Evolutionary conservation across 2,329 filamentous ascomycete species (phyloP).

Genomic region (Tolypocladium sp.): DNA sequence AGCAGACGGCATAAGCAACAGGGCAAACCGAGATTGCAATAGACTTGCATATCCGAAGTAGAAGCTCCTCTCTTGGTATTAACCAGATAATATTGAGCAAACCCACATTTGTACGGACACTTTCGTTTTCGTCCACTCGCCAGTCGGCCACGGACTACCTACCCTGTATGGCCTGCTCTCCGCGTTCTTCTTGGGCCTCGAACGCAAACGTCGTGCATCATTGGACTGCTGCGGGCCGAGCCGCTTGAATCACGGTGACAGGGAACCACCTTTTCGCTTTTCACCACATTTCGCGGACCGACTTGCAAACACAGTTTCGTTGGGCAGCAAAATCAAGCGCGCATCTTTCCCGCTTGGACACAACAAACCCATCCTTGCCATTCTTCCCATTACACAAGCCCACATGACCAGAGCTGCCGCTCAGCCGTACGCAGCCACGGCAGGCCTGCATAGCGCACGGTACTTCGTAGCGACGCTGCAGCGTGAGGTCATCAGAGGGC

Average conservation of each 20-base stretch:
- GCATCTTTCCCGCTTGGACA: neutral
- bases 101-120: neutral
- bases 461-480: neutral
- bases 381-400: neutral
- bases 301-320: too few species aligned
- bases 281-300: too few species aligned
- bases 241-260: neutral
- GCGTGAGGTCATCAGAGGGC: neutral
- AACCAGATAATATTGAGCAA: neutral
- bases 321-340: neutral
- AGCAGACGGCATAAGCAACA: neutral
- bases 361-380: neutral
- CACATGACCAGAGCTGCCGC: too few species aligned
- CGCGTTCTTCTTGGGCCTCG: neutral
- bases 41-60: neutral
- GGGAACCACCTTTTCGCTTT: too few species aligned
- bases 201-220: neutral
- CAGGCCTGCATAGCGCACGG: neutral
- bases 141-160: neutral
- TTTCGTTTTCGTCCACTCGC: too few species aligned
- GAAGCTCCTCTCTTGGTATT: too few species aligned
- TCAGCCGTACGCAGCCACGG: neutral
- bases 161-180: neutral
- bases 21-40: neutral
- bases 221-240: neutral